These are phyloP conservation scores for Paramecium bursaria DNA, from an alignment of 73 alveolate genomes.

Conservation along the genomic window DNA sequence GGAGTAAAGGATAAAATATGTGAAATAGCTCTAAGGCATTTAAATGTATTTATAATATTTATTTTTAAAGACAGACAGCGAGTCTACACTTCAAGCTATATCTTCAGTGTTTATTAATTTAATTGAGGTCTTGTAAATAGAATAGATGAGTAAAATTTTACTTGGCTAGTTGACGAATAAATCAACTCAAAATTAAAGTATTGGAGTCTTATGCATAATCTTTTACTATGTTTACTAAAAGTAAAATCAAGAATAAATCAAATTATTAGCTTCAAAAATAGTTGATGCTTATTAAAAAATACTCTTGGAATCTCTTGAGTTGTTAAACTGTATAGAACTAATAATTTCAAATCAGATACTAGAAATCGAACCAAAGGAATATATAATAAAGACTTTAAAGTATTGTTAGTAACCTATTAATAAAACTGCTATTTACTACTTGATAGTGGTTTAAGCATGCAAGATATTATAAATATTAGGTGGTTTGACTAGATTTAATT, in stretches of 20 bases:
- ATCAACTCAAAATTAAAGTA: too few relatives aligned
- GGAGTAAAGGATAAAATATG: constrained; percentile 5
- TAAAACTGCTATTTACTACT: constrained; percentile 26
- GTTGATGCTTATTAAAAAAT: too few relatives aligned
- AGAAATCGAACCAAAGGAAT: background rate
- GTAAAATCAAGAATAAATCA: too few relatives aligned
- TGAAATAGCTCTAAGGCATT: background rate
- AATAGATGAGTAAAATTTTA: too few relatives aligned
- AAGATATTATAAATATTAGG: background rate
- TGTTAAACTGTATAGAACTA: constrained; percentile 24
- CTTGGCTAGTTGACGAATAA: too few relatives aligned
- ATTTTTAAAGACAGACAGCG: constrained; percentile 1
- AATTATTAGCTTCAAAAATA: too few relatives aligned
- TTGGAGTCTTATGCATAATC: too few relatives aligned
- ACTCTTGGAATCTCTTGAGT: constrained; percentile 22
- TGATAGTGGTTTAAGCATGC: constrained; percentile 30
- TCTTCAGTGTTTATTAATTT: too few relatives aligned
- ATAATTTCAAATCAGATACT: background rate
- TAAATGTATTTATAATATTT: constrained; percentile 12
- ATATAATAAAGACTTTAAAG: background rate
- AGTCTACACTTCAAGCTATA: constrained; percentile 28
- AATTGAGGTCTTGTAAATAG: too few relatives aligned
- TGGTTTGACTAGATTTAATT: constrained; percentile 8
- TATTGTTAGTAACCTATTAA: constrained; percentile 12
- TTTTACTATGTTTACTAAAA: too few relatives aligned